phyloP scores from a whole-genome alignment of 129 eudicot species.

The Gnaphalium uliginosum region DNA sequence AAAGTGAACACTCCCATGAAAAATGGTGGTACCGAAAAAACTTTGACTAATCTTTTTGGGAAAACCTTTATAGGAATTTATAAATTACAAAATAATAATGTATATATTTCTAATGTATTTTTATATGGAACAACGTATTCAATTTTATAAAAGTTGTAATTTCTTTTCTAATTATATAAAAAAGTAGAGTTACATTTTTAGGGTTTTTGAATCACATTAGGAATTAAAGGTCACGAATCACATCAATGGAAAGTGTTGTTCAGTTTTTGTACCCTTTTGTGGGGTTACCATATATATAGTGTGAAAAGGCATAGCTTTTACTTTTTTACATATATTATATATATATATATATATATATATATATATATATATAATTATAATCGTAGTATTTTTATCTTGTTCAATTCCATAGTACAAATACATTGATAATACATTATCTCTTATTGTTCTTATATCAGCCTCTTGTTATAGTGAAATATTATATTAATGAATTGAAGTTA shows the following conservation, averaged over 20 bases:
- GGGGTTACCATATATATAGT: slow-evolving; percentile 23
- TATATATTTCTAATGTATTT: no score
- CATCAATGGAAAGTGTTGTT: slow-evolving; percentile 45
- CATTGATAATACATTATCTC: no score
- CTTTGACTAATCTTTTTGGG: slow-evolving; percentile 27
- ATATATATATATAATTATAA: no score
- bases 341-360: no score
- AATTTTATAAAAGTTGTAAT: no score
- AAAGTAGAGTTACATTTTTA: slow-evolving; percentile 7
- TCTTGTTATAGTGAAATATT: no score
- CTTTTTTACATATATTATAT: not conserved
- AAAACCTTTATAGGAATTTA: not conserved
- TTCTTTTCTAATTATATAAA: not conserved
- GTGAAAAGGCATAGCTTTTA: slow-evolving; percentile 8
- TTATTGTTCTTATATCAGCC: no score
- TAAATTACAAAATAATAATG: not conserved
- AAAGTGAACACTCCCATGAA: slow-evolving; percentile 27
- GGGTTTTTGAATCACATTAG: not conserved
- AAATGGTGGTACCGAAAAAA: slow-evolving; percentile 19
- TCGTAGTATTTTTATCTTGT: no score
- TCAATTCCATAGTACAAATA: no score
- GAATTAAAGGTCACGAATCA: slow-evolving; percentile 30
- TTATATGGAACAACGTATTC: no score
- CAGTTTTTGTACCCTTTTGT: slow-evolving; percentile 16
- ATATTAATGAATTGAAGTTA: no score